Evolutionary conservation across 306 rosid species (phyloP).

Genomic region (Hippophae gyantsensis): DNA sequence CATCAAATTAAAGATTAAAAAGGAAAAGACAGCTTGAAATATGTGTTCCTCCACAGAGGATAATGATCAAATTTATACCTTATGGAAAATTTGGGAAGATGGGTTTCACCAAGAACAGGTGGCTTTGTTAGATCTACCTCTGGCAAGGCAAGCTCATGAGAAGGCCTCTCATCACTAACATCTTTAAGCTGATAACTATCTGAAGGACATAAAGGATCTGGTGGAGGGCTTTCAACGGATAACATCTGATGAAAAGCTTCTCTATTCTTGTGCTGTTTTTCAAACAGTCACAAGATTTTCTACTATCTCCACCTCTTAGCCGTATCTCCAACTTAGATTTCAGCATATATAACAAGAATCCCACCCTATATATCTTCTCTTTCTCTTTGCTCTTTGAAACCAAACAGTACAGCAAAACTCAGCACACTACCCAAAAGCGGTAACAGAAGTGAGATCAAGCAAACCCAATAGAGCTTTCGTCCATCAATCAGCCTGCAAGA

Average conservation of each 20-base stretch:
- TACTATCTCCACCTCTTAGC: slow-evolving; percentile 28
- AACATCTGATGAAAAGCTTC: slow-evolving; percentile 62
- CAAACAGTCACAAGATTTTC: slow-evolving; percentile 37
- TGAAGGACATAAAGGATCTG: slow-evolving; percentile 35
- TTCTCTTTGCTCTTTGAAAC: slow-evolving; percentile 12
- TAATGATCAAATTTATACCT: slow-evolving; percentile 22
- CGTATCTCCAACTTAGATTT: slow-evolving; percentile 40
- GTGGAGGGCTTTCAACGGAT: slow-evolving; percentile 48
- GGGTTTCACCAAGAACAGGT: slow-evolving; percentile 16
- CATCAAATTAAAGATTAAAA: not conserved
- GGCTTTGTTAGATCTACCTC: slow-evolving; percentile 34
- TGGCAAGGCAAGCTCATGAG: slow-evolving; percentile 22
- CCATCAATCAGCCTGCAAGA: slow-evolving; percentile 30
- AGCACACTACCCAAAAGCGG: slow-evolving; percentile 11
- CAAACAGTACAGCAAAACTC: slow-evolving; percentile 12
- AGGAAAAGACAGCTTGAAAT: not conserved
- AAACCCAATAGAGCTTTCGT: slow-evolving; percentile 26
- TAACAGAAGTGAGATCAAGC: slow-evolving; percentile 14
- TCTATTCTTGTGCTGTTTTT: slow-evolving; percentile 39
- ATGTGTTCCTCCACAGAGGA: slow-evolving; percentile 1
- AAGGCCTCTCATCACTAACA: slow-evolving; percentile 26
- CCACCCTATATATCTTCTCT: slow-evolving; percentile 7
- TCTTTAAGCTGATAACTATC: slow-evolving; percentile 22
- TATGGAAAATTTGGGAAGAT: slow-evolving; percentile 41
- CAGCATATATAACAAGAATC: slow-evolving; percentile 39